Base-by-base conservation (phyloP, 768 basidiomycete genomes). In the Termitomyces sp. region DNA sequence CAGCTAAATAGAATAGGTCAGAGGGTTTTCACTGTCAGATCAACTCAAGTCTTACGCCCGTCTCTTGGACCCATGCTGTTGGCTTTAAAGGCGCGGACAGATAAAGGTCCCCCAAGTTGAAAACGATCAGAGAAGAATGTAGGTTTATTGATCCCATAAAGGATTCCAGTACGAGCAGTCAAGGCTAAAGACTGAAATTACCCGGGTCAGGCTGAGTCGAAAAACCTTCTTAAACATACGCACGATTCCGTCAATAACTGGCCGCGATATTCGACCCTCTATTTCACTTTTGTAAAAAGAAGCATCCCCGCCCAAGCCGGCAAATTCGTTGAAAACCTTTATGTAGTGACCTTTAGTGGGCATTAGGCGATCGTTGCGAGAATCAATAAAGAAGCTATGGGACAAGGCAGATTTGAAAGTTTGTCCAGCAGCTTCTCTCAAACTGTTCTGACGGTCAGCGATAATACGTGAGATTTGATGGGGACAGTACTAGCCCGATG, bases 41-140 rank as follows among this genome's bases (percentile, higher is more conserved):
- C 11, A 19, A 41, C 6, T 0, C 7, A n/a, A 1, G 11, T 38
- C 83, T 61, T 63, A 91, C 91, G 65, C 17, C 83, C 81, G 59
- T 94, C 91, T 21, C 77, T 78, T 0, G 89, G 86, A 5, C 94
- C 94, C 73, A 97, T 75, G 3, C 85, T 76, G 64, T 90, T 91
- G 6, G 78, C 75, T 44, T 79, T 79, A 71, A 96, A 95, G 50
- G 83, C 81, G 5, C 97, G 77, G 0, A 98, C 78, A 53, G 85
- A 91, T 7, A 87, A 82, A 0, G 97, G 94, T 0, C 97, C 97
- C 26, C 97, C 97, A 0, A 98, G 79, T 61, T 96, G 94, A 69
- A 94, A 94, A 5, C 94, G 84, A 71, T 99, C 97, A 1, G 85
- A 78, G 63, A 91, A 88, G 23, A 84, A 78, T 7, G 81, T 77